Conservation (phyloP, 768 basidiomycete genomes). For the Leucosporidium creatinivorum region DNA sequence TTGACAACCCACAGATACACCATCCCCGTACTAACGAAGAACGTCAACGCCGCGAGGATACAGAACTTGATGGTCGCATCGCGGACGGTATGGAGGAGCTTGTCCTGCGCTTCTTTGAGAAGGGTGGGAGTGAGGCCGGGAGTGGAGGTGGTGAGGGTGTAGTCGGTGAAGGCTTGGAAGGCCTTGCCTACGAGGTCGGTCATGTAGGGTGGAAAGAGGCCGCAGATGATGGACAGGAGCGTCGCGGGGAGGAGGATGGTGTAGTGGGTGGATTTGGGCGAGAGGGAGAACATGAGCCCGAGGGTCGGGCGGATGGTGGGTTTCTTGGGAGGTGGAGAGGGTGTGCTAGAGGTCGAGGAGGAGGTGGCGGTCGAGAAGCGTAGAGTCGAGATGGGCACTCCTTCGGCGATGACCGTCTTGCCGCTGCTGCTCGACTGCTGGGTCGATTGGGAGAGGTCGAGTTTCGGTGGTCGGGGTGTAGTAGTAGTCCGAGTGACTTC, state of each 20-base stretch:
- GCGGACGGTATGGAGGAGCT: constrained; percentile 30
- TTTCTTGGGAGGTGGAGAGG: background rate
- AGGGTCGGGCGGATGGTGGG: constrained; percentile 7
- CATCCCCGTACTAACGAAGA: constrained; percentile 66
- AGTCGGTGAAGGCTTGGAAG: constrained; percentile 63
- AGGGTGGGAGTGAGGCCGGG: background rate
- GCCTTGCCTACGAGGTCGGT: constrained; percentile 69
- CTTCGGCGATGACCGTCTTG: background rate
- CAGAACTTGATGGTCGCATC: constrained; percentile 43
- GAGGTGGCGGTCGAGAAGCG: constrained; percentile 14
- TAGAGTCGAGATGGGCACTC: constrained; percentile 1
- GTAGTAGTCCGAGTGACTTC: no score
- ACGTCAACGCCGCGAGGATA: constrained; percentile 57
- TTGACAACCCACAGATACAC: constrained; percentile 77
- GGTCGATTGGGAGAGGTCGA: no score
- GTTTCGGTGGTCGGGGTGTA: no score
- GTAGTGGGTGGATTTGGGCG: constrained; percentile 1
- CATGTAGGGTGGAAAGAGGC: constrained; percentile 77
- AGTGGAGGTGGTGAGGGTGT: constrained; percentile 43
- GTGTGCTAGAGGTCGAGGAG: background rate
- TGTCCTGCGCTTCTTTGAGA: background rate
- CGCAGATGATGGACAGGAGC: constrained; percentile 55
- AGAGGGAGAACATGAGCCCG: constrained; percentile 25
- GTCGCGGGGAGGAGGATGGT: constrained; percentile 51
- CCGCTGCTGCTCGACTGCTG: no score